A percentile compares a stretch with the other conserved stretches of the same genome.
These are phyloP conservation scores for Mangifera indica DNA, from an alignment of 345 rosid species.

Conservation along the genomic window DNA sequence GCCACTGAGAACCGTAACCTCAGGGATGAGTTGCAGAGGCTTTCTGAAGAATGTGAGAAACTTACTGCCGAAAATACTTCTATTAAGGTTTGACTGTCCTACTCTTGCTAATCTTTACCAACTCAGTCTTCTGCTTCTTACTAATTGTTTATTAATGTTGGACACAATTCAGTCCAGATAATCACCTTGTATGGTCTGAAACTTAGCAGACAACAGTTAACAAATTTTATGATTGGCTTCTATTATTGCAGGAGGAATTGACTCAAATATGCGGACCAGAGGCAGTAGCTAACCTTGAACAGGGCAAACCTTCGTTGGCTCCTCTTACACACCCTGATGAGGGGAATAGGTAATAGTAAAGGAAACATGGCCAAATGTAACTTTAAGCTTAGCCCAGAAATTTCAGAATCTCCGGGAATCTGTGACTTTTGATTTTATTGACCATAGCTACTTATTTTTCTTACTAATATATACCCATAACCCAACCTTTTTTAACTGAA, in stretches of 20 bases:
- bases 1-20: conserved; percentile 60
- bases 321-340: conserved; percentile 37
- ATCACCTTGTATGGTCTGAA: no score
- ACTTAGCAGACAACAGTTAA: no score
- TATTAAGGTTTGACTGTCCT: conserved; percentile 53
- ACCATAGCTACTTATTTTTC: conserved; percentile 16
- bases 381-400: conserved; percentile 1
- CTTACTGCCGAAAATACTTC: conserved; percentile 78
- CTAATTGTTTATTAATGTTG: not conserved
- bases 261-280: conserved; percentile 68
- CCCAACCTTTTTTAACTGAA: conserved; percentile 8
- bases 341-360: conserved; percentile 32
- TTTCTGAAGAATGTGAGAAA: conserved; percentile 83
- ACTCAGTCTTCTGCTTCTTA: no score
- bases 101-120: not conserved
- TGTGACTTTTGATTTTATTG: conserved; percentile 14
- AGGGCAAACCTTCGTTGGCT: conserved; percentile 34
- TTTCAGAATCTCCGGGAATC: conserved; percentile 13
- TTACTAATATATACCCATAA: conserved; percentile 27
- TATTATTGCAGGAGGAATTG: conserved; percentile 65
- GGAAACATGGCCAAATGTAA: not conserved
- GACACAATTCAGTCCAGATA: no score
- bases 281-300: conserved; percentile 63
- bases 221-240: not conserved
- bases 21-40: conserved; percentile 75